Percentiles rank a stretch among this genome's conserved stretches.
Evolutionary conservation across 768 basidiomycete genomes (phyloP).

Genomic region (Termitomyces heimii): DNA sequence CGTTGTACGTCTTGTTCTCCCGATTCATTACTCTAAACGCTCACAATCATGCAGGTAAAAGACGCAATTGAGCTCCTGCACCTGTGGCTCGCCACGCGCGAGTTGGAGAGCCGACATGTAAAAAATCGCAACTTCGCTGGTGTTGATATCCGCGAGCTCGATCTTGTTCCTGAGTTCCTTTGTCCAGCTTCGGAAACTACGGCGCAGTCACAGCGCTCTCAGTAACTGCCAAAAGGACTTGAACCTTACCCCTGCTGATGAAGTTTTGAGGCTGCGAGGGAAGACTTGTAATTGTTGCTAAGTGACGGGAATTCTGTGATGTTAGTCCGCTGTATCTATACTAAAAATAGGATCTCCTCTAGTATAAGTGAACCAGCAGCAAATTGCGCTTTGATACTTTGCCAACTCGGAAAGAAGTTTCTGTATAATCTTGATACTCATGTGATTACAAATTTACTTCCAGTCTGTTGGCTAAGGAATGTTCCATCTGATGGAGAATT

Average conservation of each 20-base stretch:
- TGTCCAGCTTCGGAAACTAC: not conserved
- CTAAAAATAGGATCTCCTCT: not conserved
- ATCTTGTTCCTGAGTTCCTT: constrained; percentile 41
- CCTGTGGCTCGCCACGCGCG: constrained; percentile 64
- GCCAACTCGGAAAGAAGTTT: not conserved
- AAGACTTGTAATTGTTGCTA: not conserved
- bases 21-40: not conserved
- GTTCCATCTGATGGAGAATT: not conserved
- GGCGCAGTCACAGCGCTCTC: not conserved
- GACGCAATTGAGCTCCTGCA: constrained; percentile 65
- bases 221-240: not conserved
- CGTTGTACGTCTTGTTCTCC: constrained; percentile 36
- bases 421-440: not conserved
- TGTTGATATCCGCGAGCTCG: constrained; percentile 60
- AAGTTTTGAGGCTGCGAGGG: not conserved
- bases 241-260: not conserved
- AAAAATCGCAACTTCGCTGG: constrained; percentile 70
- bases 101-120: constrained; percentile 61
- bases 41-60: constrained; percentile 39
- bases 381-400: not conserved
- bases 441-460: not conserved
- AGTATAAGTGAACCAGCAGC: not conserved
- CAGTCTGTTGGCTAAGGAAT: not conserved
- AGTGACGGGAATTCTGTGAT: not conserved
- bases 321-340: not conserved